Base-by-base conservation (phyloP, 257 asterid genomes). In the Solanum chilense region DNA sequence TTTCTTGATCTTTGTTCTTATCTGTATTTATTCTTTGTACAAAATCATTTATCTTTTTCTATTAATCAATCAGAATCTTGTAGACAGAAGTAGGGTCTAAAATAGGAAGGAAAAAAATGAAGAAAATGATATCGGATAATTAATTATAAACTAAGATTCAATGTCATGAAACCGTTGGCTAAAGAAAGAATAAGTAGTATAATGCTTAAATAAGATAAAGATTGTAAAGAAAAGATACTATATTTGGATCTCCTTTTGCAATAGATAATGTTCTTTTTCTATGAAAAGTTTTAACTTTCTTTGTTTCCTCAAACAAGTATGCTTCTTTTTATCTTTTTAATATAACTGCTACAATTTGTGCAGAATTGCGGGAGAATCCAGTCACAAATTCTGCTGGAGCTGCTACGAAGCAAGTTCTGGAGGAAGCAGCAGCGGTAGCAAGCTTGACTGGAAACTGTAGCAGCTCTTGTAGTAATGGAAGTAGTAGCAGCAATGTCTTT, bases 381-480 rank as follows among this genome's bases (percentile, higher is more conserved):
- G 89, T 83, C 45, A 87, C 87, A 68, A 88, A 86, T 88, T 87
- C 88, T n/a, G 76, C 88, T 23, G 85, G 92, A 86, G 83, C 91
- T 12, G 18, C 69, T 27, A 60, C 42, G 12, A 73, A 71, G 49
- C 93, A 82, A 60, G 87, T 91, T 81, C 25, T 90, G 12, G 98
- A 94, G 87, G 97, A 92, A 83, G 64, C 91, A 20, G 83, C 94
- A 5, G 47, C 85, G 9, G 47, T 89, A 39, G 76, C 91, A 75
- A 86, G 90, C 90, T 77, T 93, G 85, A 49, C 91, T 13, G 91
- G 91, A 83, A 92, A 89, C 74, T 87, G 92, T 91, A 90, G 90
- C 86, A 91, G 88, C 87, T 91, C 95, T 13, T 88, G 93, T 90
- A 93, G 91, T 87, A 92, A 89, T 29, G 97, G 95, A 68, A 93